phyloP scores from a whole-genome alignment of 352 stramenopile species.

The Phytophthora idaei region DNA sequence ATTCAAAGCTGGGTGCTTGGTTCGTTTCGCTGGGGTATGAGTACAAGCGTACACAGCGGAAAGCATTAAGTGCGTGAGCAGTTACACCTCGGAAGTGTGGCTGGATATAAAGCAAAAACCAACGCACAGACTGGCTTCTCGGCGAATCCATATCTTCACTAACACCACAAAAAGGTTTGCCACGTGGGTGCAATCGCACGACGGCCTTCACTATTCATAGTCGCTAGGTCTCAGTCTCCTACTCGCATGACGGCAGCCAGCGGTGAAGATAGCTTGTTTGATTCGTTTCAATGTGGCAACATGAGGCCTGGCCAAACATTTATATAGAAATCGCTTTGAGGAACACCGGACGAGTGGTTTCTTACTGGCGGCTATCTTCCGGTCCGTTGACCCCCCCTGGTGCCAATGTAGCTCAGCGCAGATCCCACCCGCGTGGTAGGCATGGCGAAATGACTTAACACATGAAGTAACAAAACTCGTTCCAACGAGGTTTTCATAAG shows the following conservation, averaged over 20 bases:
- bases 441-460: background rate
- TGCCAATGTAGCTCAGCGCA: background rate
- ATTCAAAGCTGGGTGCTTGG: slow-evolving; percentile 27
- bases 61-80: slow-evolving; percentile 21
- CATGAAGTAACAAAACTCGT: background rate
- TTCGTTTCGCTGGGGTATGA: slow-evolving; percentile 30
- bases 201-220: slow-evolving; percentile 12
- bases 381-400: background rate
- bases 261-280: background rate
- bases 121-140: slow-evolving; percentile 7
- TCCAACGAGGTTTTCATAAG: background rate
- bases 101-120: slow-evolving; percentile 23
- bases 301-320: background rate
- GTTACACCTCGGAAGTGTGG: slow-evolving; percentile 26
- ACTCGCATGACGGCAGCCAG: slow-evolving; percentile 6
- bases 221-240: slow-evolving; percentile 10
- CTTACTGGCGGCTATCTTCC: background rate
- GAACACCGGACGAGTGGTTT: slow-evolving; percentile 22
- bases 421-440: background rate
- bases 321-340: slow-evolving; percentile 13
- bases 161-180: background rate
- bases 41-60: slow-evolving; percentile 2
- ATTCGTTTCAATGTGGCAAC: background rate
- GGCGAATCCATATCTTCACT: slow-evolving; percentile 19
- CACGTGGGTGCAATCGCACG: background rate